Evolutionary conservation across 169 alveolate genomes (phyloP).

Genomic region (Cryptosporidium viatorum): DNA sequence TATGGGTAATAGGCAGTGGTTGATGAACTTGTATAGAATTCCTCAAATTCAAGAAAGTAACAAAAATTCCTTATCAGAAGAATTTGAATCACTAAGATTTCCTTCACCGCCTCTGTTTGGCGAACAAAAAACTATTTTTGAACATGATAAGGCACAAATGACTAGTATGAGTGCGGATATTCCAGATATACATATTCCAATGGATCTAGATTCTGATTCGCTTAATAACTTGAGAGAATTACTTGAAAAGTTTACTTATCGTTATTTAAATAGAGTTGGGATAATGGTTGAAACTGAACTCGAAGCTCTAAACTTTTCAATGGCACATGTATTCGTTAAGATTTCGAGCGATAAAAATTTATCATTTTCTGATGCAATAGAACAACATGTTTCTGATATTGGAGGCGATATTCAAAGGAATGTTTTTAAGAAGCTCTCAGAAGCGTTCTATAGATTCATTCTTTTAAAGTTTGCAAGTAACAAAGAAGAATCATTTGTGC

Average conservation of each 20-base stretch:
- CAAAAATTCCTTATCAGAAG: conserved; percentile 11
- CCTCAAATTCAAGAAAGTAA: conserved; percentile 63
- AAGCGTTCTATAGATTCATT: conserved; percentile 26
- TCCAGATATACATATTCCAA: conserved; percentile 33
- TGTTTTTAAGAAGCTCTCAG: conserved; percentile 26
- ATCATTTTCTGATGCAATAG: conserved; percentile 4
- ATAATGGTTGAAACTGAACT: background rate
- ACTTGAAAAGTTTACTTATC: background rate
- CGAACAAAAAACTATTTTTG: background rate
- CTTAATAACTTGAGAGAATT: conserved; percentile 8
- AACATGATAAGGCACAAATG: background rate
- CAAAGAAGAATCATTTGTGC: conserved; percentile 41
- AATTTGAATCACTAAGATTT: conserved; percentile 40
- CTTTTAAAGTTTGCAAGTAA: conserved; percentile 31
- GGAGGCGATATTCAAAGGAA: background rate
- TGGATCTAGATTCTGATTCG: background rate
- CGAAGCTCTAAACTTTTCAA: conserved; percentile 17
- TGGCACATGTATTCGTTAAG: background rate
- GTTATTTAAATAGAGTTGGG: conserved; percentile 34
- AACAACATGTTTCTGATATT: conserved; percentile 2
- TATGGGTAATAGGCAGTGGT: conserved; percentile 61
- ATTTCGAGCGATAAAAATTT: background rate
- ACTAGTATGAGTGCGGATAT: background rate
- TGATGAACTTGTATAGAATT: conserved; percentile 51
- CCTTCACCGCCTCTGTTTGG: conserved; percentile 43